Base-by-base conservation (phyloP, 495 filamentous ascomycete genomes). In the Hypoxylon subgilvum region DNA sequence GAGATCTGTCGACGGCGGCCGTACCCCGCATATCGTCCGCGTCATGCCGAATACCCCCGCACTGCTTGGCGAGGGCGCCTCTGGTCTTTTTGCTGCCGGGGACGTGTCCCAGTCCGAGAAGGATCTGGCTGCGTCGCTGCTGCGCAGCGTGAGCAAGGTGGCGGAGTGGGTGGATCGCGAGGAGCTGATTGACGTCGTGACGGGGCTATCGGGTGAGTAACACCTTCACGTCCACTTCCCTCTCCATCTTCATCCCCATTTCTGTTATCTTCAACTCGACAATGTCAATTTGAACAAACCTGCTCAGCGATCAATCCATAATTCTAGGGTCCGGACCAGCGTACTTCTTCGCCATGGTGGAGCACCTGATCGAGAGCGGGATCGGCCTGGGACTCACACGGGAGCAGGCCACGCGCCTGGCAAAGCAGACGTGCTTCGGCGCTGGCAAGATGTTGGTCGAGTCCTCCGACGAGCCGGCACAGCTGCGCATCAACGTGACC, bases 1-100 rank as follows among this genome's bases (percentile, higher is more conserved):
- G n/a, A n/a, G n/a, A n/a, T n/a, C n/a, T n/a, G n/a, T n/a, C n/a
- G n/a, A n/a, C 28, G 70, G 63, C 40, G 70, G 70, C 3, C 62
- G 65, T 30, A 52, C 56, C 6, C 68, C 68, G 4, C 68, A 66
- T 21, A 66, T 72, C 25, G 59, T 74, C 6, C 63, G 72, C 14
- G 72, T 72, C 36, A 74, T 74, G 72, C 72, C 72, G 5, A 74
- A 74, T 42, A 74, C 72, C n/a, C 72, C 72, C n/a, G 70, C 72
- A 2, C 45, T 74, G 23, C 56, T 72, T 12, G 66, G 68, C 18
- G 72, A 74, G 41, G 72, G 72, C 30, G 72, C 72, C 6, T 67
- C 68, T 2, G 72, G 72, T 5, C 61, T 74, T 7, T 72, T 61
- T 52, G 70, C 72, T 0, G 61, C 61, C 41, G 63, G 57, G 10